Evolutionary conservation across 2,329 filamentous ascomycete species (phyloP).

Genomic region (Bisporella sp.): DNA sequence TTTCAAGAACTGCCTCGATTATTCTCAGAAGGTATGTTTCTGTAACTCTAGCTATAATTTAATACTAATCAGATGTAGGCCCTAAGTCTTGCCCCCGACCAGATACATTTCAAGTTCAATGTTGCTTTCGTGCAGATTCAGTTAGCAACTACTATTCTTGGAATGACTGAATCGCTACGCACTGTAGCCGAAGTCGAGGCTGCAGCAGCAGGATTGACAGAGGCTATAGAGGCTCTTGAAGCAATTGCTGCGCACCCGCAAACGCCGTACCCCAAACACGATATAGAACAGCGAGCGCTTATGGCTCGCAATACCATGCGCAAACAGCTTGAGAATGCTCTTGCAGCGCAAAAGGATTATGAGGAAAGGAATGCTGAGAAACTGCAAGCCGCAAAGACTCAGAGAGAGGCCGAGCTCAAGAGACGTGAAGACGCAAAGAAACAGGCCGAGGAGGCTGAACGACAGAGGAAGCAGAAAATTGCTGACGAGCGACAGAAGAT

Average conservation of each 20-base stretch:
- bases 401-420: conserved; percentile 72
- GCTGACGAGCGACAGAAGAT: conserved; percentile 81
- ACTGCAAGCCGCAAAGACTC: conserved; percentile 70
- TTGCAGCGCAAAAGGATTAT: conserved; percentile 81
- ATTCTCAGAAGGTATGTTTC: conserved; percentile 51
- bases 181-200: conserved; percentile 74
- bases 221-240: conserved; percentile 69
- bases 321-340: conserved; percentile 80
- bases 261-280: conserved; percentile 81
- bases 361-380: conserved; percentile 90
- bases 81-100: conserved; percentile 69
- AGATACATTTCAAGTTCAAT: conserved; percentile 93
- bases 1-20: conserved; percentile 57
- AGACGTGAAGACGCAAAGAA: conserved; percentile 71
- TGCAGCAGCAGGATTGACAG: conserved; percentile 73
- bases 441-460: conserved; percentile 60
- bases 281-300: conserved; percentile 90
- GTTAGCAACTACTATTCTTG: conserved; percentile 74
- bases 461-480: conserved; percentile 72
- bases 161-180: conserved; percentile 67
- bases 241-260: conserved; percentile 55
- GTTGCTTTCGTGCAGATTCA: conserved; percentile 97
- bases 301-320: conserved; percentile 96
- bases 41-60: neutral
- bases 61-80: conserved; percentile 44